Percentiles rank a stretch among this genome's conserved stretches.
Conservation (phyloP, 2,329 filamentous ascomycete species). For the Pseudogymnoascus sp. region DNA sequence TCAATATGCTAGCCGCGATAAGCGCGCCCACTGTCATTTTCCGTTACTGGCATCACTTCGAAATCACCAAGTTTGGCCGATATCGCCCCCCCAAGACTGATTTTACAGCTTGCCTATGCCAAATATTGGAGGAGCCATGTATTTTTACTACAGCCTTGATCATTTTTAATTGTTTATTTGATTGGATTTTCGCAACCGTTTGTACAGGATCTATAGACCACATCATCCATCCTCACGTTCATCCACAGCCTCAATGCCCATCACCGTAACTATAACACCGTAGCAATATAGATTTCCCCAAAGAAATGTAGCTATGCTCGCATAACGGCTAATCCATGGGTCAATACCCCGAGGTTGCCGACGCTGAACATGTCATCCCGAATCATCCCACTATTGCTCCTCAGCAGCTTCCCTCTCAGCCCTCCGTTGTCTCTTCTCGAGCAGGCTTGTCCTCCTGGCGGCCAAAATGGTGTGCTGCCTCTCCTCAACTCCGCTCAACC, state of each 20-base stretch:
- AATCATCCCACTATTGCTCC: conserved; percentile 21
- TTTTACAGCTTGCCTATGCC: neutral
- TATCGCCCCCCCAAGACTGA: neutral
- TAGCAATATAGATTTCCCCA: neutral
- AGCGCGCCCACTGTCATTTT: neutral
- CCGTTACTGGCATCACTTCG: neutral
- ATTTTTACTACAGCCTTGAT: neutral
- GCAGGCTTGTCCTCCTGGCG: conserved; percentile 69
- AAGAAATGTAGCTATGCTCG: neutral
- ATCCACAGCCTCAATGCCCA: neutral
- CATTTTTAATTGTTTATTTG: conserved; percentile 8
- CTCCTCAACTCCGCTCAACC: conserved; percentile 84
- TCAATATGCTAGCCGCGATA: conserved; percentile 5
- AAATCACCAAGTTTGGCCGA: neutral
- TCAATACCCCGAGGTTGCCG: neutral
- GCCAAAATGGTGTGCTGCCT: conserved; percentile 68
- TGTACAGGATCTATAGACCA: conserved; percentile 5
- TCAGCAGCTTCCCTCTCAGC: conserved; percentile 55
- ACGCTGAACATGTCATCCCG: neutral
- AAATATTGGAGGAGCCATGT: neutral
- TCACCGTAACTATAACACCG: neutral
- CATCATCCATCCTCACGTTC: neutral
- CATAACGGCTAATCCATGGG: neutral
- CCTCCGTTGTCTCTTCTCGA: conserved; percentile 83
- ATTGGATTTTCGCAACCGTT: conserved; percentile 3